phyloP scores from a whole-genome alignment of 306 rosid species.

The Malus orientalis region DNA sequence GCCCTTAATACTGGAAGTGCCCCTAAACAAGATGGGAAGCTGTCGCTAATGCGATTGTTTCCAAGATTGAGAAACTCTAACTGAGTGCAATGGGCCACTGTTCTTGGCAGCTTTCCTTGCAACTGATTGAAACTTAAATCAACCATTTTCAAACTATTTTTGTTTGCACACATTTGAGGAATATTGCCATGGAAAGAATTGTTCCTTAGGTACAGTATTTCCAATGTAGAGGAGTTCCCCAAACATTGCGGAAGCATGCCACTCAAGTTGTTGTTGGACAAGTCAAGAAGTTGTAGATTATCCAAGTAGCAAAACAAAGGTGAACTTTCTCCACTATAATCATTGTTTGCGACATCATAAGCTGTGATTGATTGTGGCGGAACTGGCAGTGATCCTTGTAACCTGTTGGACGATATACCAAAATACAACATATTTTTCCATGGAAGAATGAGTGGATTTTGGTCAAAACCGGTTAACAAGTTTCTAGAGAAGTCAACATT shows the following conservation, averaged over 20 bases:
- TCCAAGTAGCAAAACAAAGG: background rate
- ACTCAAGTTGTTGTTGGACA: background rate
- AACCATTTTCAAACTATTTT: background rate
- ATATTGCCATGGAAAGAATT: background rate
- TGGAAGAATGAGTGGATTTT: background rate
- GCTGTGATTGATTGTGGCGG: background rate
- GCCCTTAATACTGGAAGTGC: background rate
- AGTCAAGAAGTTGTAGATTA: background rate
- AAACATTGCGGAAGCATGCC: background rate
- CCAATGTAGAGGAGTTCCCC: background rate
- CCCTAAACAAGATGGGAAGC: background rate
- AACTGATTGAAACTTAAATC: background rate
- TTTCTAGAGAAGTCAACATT: background rate
- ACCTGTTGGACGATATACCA: background rate
- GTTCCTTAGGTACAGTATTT: background rate
- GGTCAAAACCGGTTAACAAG: conserved; percentile 8
- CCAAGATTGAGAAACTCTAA: background rate
- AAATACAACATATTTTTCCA: background rate
- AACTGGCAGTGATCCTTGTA: conserved; percentile 13
- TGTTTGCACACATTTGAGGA: background rate
- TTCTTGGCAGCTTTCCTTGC: background rate
- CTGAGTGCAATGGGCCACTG: background rate
- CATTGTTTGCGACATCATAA: background rate
- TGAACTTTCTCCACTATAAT: background rate
- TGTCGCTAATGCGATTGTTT: background rate